phyloP scores from a whole-genome alignment of 2,329 filamentous ascomycete genomes.

The Bipolaris cookei region DNA sequence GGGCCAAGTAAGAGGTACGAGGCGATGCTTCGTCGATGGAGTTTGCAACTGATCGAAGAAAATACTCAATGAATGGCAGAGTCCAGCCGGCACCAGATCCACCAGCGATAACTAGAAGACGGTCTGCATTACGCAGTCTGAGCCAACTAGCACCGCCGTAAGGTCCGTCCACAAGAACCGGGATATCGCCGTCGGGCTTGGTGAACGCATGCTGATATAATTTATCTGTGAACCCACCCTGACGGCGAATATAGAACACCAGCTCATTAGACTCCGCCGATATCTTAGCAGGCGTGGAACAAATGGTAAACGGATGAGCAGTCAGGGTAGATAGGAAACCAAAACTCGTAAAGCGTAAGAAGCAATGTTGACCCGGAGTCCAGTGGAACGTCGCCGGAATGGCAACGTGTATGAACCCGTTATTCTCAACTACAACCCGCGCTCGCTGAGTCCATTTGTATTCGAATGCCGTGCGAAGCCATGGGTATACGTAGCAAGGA shows the following conservation, averaged over 20 bases:
- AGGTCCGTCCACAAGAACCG: constrained; percentile 63
- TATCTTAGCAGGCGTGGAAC: constrained; percentile 52
- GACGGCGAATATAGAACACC: constrained; percentile 61
- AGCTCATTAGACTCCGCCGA: constrained; percentile 44
- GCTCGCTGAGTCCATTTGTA: constrained; percentile 58
- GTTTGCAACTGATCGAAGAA: constrained; percentile 8
- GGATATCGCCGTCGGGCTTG: constrained; percentile 39
- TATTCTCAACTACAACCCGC: constrained; percentile 40
- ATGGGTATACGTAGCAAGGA: constrained; percentile 54
- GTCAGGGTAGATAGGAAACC: constrained; percentile 53
- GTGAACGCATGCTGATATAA: constrained; percentile 37
- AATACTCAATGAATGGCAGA: constrained; percentile 55
- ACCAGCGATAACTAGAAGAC: constrained; percentile 59
- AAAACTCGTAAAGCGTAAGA: constrained; percentile 58
- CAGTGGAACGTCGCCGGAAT: constrained; percentile 51
- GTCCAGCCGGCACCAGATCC: constrained; percentile 64
- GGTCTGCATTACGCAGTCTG: constrained; percentile 45
- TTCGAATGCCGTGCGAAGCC: constrained; percentile 57
- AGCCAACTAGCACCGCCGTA: constrained; percentile 60
- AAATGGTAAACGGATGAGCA: constrained; percentile 63
- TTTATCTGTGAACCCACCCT: constrained; percentile 57
- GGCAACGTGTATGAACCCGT: constrained; percentile 27
- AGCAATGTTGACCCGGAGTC: constrained; percentile 62
- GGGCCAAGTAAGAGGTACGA: not conserved
- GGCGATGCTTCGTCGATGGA: not conserved